phyloP scores from a whole-genome alignment of 1,139 yeast genomes.

The Protomyces gravidus region DNA sequence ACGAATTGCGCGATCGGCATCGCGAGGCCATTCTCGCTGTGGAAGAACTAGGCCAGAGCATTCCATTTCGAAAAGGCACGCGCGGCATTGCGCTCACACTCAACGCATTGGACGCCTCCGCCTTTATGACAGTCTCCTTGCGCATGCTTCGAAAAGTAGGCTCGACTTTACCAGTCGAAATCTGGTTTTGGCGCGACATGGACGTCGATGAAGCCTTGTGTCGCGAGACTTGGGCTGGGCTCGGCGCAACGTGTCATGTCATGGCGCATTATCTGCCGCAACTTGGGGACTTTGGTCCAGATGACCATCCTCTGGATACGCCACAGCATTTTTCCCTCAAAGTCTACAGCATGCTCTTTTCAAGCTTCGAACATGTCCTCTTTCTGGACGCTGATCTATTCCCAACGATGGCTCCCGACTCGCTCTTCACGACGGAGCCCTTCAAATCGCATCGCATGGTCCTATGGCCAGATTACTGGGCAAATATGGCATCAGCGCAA shows the following conservation, averaged over 20 bases:
- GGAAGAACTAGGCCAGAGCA: neutral
- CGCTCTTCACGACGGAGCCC: constrained; percentile 53
- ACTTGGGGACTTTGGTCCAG: neutral
- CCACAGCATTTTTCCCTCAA: constrained; percentile 52
- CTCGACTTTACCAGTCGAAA: constrained; percentile 13
- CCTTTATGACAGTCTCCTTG: constrained; percentile 6
- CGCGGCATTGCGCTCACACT: constrained; percentile 12
- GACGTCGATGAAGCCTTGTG: constrained; percentile 12
- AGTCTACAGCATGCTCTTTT: constrained; percentile 65
- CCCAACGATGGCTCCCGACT: constrained; percentile 57
- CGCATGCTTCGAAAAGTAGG: constrained; percentile 20
- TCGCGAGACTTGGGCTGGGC: constrained; percentile 4
- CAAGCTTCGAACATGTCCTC: constrained; percentile 72
- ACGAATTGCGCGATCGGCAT: constrained; percentile 1
- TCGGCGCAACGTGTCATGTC: constrained; percentile 7
- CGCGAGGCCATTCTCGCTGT: neutral
- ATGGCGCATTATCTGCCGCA: constrained; percentile 55
- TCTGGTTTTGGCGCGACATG: constrained; percentile 12
- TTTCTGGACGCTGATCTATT: constrained; percentile 73
- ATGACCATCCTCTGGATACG: constrained; percentile 7
- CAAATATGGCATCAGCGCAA: constrained; percentile 62
- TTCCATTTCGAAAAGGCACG: constrained; percentile 13
- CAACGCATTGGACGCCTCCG: constrained; percentile 2
- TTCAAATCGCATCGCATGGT: constrained; percentile 57
- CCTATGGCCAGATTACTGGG: constrained; percentile 83